Percentiles rank a stretch among this genome's conserved stretches.
These are phyloP conservation scores for Hordeum marinum DNA, from an alignment of 176 grass and related monocot species.

Conservation along the genomic window DNA sequence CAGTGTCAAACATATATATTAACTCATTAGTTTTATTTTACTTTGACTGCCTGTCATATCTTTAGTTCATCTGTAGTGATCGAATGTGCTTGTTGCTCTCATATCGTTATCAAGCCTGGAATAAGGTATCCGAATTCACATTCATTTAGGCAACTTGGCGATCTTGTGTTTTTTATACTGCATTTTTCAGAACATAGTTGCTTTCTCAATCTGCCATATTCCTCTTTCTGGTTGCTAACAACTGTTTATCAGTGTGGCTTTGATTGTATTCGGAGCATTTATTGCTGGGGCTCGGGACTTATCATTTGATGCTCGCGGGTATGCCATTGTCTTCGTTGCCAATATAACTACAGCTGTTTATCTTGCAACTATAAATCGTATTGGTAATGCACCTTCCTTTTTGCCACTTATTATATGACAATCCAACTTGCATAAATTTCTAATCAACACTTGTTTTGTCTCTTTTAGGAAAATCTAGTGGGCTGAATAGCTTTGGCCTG, in stretches of 20 bases:
- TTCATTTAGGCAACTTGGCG: background rate
- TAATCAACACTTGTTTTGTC: conserved; percentile 17
- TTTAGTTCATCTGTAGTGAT: conserved; percentile 6
- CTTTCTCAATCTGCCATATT: conserved; percentile 26
- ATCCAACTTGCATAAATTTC: background rate
- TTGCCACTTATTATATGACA: background rate
- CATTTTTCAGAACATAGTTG: background rate
- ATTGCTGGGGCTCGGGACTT: conserved; percentile 90
- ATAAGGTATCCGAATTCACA: background rate
- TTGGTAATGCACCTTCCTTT: conserved; percentile 51
- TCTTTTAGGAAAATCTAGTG: conserved; percentile 83
- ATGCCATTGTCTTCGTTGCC: conserved; percentile 86
- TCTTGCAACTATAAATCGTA: conserved; percentile 95
- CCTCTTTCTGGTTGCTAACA: conserved; percentile 36
- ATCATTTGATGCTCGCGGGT: conserved; percentile 86
- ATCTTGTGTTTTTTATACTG: background rate
- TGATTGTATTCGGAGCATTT: conserved; percentile 96
- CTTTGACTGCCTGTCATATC: background rate
- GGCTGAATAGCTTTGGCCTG: conserved; percentile 95
- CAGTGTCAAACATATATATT: background rate
- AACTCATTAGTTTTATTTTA: background rate
- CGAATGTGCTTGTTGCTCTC: background rate
- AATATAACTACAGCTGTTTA: conserved; percentile 97
- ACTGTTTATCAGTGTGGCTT: conserved; percentile 78
- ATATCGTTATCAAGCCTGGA: background rate